Evolutionary conservation across 305 asterid species (phyloP).

Genomic region (Lippia alba): DNA sequence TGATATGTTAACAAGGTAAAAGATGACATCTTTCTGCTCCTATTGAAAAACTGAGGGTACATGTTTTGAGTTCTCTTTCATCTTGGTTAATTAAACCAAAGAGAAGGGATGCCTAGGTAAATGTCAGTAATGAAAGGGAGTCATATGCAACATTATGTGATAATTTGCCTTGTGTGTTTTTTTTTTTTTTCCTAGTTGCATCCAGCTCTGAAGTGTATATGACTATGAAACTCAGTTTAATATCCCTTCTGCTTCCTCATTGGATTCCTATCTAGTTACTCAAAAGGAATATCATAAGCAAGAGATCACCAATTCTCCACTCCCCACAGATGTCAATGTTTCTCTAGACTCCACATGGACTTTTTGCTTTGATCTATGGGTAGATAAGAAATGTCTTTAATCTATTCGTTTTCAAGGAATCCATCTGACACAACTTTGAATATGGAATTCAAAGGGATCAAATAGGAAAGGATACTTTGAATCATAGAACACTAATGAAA

Average conservation of each 20-base stretch:
- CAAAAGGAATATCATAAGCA: too few species aligned
- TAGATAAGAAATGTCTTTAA: not conserved
- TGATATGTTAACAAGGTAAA: not conserved
- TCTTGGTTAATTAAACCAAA: not conserved
- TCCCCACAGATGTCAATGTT: too few species aligned
- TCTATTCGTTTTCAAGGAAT: too few species aligned
- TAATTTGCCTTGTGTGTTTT: too few species aligned
- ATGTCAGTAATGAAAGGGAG: too few species aligned
- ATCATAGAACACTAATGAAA: not conserved
- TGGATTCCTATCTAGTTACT: not conserved
- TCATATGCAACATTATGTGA: not conserved
- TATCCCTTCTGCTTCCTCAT: not conserved
- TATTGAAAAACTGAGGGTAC: not conserved
- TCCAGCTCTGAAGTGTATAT: not conserved
- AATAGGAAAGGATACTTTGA: not conserved
- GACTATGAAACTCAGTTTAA: not conserved
- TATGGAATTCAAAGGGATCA: not conserved
- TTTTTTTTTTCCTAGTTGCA: not conserved
- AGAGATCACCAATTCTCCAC: too few species aligned
- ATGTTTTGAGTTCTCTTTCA: not conserved
- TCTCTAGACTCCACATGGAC: too few species aligned
- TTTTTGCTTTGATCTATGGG: too few species aligned
- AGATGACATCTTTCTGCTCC: constrained; percentile 8
- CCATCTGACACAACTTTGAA: not conserved
- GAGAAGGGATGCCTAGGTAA: not conserved